Base-by-base conservation (phyloP, 768 basidiomycete genomes). In the Pleurotus platypus region DNA sequence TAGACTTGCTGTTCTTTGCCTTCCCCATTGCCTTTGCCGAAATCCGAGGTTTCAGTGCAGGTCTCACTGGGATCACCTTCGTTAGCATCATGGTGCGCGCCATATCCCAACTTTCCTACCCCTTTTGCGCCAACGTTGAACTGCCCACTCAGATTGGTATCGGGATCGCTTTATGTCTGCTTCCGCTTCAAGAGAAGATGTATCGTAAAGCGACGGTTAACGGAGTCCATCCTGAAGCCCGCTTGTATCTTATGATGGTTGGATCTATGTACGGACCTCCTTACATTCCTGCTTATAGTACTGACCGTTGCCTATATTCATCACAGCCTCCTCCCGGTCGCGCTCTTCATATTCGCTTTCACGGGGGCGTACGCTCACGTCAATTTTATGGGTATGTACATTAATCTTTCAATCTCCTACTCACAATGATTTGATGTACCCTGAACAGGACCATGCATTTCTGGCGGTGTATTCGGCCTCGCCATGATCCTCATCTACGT, bases 301-400 rank as follows among this genome's bases (percentile, higher is more conserved):
- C 46, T 15, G 24, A n/a, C 30, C 57, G 35, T 51, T 27, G 7
- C 1, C 3, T 26, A 5, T 39, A 27, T 26, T 24, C 43, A 30
- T 49, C 15, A 11, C 60, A 75, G 72, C 37, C 55, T 76, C 18
- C 67, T 78, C n/a, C 70, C 77, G 16, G 46, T 67, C 9, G 72
- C 74, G 5, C 68, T 79, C 9, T 76, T 79, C 65, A 67, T 77
- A 47, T 76, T 80, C 58, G 76, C 76, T 1, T 76, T 75, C 63
- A 76, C 76, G 9, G 76, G 76, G 13, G 76, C 67, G n/a, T 77
- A 74, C 58, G 46, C 61, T 11, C 62, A 60, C 57, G 73, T 78
- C 0, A 70, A 76, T 62, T 77, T 72, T 69, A 74, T 76, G 5
- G 72, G 67, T 63, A 55, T 6, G 67, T 49, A 9, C 8, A 35